Percentiles rank a stretch among this genome's conserved stretches.
Evolutionary conservation across 192 early-diverging fungal genomes (phyloP).

Genomic region (Coemansia asiatica): DNA sequence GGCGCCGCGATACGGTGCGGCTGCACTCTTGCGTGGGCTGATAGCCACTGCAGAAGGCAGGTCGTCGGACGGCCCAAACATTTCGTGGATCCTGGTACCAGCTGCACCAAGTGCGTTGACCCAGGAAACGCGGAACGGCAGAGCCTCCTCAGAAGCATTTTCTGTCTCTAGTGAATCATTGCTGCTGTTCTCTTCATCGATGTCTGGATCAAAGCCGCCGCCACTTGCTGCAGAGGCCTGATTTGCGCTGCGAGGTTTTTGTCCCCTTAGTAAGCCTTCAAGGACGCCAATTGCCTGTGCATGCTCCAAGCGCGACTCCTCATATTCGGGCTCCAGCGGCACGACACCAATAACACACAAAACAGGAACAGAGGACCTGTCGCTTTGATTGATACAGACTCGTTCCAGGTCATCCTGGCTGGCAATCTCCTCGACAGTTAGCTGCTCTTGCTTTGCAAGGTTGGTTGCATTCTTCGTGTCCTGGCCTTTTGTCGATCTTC

Average conservation of each 20-base stretch:
- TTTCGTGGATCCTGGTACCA: slow-evolving; percentile 44
- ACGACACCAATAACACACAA: slow-evolving; percentile 39
- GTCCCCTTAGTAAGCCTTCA: slow-evolving; percentile 16
- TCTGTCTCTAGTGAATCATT: slow-evolving; percentile 41
- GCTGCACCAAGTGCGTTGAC: slow-evolving; percentile 57
- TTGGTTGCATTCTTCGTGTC: slow-evolving; percentile 6
- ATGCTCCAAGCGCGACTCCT: slow-evolving; percentile 41
- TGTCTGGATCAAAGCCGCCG: slow-evolving; percentile 34
- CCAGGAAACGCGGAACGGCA: slow-evolving; percentile 62
- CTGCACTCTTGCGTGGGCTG: slow-evolving; percentile 59
- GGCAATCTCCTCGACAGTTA: slow-evolving; percentile 49
- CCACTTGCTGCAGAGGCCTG: neutral
- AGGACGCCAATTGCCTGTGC: slow-evolving; percentile 23
- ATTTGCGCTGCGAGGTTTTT: slow-evolving; percentile 33
- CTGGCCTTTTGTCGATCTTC: slow-evolving; percentile 15
- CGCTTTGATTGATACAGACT: slow-evolving; percentile 45
- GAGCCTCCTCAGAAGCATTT: neutral
- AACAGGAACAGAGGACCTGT: slow-evolving; percentile 57
- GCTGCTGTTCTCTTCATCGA: slow-evolving; percentile 37
- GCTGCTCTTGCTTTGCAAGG: slow-evolving; percentile 11
- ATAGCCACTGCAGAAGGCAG: slow-evolving; percentile 61
- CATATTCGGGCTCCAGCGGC: slow-evolving; percentile 33
- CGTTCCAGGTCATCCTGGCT: slow-evolving; percentile 55
- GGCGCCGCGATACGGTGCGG: slow-evolving; percentile 61
- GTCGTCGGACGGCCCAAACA: slow-evolving; percentile 62